phyloP scores from a whole-genome alignment of 2,329 filamentous ascomycete species.

The Exophiala oligosperma region DNA sequence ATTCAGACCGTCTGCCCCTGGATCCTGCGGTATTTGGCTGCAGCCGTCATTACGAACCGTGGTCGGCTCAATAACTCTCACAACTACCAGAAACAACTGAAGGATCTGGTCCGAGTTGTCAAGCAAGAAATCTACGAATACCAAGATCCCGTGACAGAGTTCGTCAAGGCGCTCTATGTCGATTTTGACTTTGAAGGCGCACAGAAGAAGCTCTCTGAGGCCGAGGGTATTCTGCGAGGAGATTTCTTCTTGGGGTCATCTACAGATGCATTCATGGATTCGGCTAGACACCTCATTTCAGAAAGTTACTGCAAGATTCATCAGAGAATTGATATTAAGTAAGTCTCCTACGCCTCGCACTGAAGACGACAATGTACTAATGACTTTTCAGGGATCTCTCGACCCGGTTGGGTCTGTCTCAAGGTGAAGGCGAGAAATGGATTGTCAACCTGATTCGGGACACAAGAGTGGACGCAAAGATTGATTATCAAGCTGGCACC shows the following conservation, averaged over 20 bases:
- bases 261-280: conserved; percentile 87
- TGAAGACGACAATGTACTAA: conserved; percentile 24
- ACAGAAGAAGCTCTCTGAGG: conserved; percentile 79
- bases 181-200: conserved; percentile 98
- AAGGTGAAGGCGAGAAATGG: conserved; percentile 99
- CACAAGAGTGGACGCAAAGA: conserved; percentile 96
- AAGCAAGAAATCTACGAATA: conserved; percentile 98
- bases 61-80: conserved; percentile 77
- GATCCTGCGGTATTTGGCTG: conserved; percentile 91
- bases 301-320: conserved; percentile 99
- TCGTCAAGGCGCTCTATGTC: conserved; percentile 93
- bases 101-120: conserved; percentile 93
- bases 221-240: conserved; percentile 84
- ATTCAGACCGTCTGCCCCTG: conserved; percentile 98
- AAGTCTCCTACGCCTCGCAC: conserved; percentile 33
- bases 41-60: conserved; percentile 92
- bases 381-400: conserved; percentile 69
- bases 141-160: conserved; percentile 90
- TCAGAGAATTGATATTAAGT: conserved; percentile 95
- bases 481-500: conserved; percentile 97
- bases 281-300: conserved; percentile 92
- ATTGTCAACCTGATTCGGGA: conserved; percentile 99
- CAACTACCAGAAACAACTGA: conserved; percentile 95
- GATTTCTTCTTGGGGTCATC: conserved; percentile 94
- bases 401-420: conserved; percentile 82